These are phyloP conservation scores for Fusarium brevicatenulatum DNA, from an alignment of 2,329 filamentous ascomycete genomes.

Conservation along the genomic window DNA sequence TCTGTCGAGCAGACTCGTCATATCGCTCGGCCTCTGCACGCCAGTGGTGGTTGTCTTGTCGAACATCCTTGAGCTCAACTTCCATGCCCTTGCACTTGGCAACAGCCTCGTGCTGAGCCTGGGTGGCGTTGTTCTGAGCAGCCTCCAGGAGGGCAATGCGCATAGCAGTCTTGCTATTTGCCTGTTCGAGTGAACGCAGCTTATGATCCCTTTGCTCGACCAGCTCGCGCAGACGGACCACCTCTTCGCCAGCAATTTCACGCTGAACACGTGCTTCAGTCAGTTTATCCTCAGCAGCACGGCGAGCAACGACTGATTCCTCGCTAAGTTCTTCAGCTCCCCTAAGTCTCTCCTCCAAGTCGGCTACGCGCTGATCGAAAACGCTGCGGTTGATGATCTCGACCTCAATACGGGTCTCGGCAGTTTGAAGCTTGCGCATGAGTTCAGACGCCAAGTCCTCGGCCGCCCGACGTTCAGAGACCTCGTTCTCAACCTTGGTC, in stretches of 20 bases:
- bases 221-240: slow-evolving; percentile 72
- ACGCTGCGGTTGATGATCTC: slow-evolving; percentile 70
- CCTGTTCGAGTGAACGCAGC: slow-evolving; percentile 68
- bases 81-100: slow-evolving; percentile 65
- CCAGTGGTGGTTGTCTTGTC: slow-evolving; percentile 69
- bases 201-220: slow-evolving; percentile 76
- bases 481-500: slow-evolving; percentile 60
- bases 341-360: slow-evolving; percentile 75
- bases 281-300: slow-evolving; percentile 76
- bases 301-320: slow-evolving; percentile 69
- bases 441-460: slow-evolving; percentile 66
- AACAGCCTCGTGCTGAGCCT: slow-evolving; percentile 64
- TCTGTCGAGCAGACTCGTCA: slow-evolving; percentile 61
- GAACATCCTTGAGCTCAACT: slow-evolving; percentile 63
- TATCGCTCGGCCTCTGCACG: slow-evolving; percentile 69
- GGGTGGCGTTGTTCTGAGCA: slow-evolving; percentile 67
- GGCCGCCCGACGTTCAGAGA: slow-evolving; percentile 59
- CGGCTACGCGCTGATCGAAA: slow-evolving; percentile 69
- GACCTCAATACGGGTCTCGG: slow-evolving; percentile 68
- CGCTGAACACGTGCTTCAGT: slow-evolving; percentile 77
- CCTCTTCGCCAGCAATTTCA: slow-evolving; percentile 76
- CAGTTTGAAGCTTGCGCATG: slow-evolving; percentile 63
- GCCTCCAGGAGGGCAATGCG: slow-evolving; percentile 75
- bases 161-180: slow-evolving; percentile 65
- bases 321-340: slow-evolving; percentile 72